Evolutionary conservation across 371 early-diverging fungal species (phyloP), one percentile per base, ranked within the genome.

Genomic region (Mortierella sp.): DNA sequence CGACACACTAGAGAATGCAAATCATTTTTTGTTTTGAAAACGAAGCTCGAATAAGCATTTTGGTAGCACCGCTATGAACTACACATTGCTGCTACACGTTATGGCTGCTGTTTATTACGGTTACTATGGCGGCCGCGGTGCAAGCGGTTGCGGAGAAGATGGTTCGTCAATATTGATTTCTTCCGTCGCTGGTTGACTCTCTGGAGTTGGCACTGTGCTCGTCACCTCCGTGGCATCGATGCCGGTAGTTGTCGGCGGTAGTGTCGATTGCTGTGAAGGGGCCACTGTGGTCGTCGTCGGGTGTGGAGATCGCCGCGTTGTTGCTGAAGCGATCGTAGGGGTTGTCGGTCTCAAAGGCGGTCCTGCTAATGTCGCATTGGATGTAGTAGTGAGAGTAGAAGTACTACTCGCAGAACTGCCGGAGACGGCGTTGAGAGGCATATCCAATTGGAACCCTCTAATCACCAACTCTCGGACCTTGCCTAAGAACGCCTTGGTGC

Each of bases 401-500:
- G 50, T 55, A 19, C 31, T 43, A 8, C 2, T 53, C 44, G 45
- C 13, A 9, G 64, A 22, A 16, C 7, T 61, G 16, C 19, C 43
- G 22, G 31, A 19, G 37, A 19, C 44, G 5, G 19, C 9, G n/a
- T 19, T 8, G 41, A 55, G 63, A 22, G 58, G 61, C 70, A 70
- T 34, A 39, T 70, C 8, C 53, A 79, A 50, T 29, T 79, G 69
- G 50, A 82, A 82, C 16, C 83, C 83, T n/a, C 72, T 53, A 0
- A 82, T 73, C 2, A 82, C 74, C 19, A 86, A 40, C 16, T 85
- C 79, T 22, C 81, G 79, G 22, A 90, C 87, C 34, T 70, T 79
- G 71, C 79, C 73, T 16, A 90, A 45, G 65, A 89, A 90, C 1
- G 65, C 64, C 4, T 53, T 47, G 53, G 86, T 87, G 31, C 81